These are phyloP conservation scores for Arbutus unedo DNA, from an alignment of 148 eudicot genomes.

Conservation along the genomic window DNA sequence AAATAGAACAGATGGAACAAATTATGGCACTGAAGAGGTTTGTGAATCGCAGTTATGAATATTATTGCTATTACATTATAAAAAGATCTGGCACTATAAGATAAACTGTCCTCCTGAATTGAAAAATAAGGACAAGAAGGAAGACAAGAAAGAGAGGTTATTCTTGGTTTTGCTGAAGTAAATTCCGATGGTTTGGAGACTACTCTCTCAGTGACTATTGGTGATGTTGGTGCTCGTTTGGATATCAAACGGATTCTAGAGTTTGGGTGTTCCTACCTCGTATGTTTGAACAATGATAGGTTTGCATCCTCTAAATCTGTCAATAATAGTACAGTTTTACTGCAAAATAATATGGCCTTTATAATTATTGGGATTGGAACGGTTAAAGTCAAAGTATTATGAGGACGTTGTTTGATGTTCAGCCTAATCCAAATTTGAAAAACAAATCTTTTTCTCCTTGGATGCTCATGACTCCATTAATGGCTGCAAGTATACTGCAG, in stretches of 20 bases:
- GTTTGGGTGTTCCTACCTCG: neutral
- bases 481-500: neutral
- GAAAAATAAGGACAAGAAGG: neutral
- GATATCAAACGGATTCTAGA: neutral
- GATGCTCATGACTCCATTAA: neutral
- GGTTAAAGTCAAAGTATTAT: neutral
- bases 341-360: neutral
- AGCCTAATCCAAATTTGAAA: neutral
- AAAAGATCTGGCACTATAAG: neutral
- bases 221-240: too few species aligned
- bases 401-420: neutral
- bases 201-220: neutral
- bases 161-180: neutral
- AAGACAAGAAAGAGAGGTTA: neutral
- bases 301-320: neutral
- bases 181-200: neutral
- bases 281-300: neutral
- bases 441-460: neutral
- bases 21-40: neutral
- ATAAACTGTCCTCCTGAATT: neutral
- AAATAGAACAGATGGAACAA: neutral
- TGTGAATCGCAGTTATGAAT: neutral
- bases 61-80: neutral
- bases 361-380: constrained; percentile 9
- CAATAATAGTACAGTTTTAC: neutral